These are phyloP conservation scores for Crithidia mellificae DNA, from an alignment of 208 protist genomes.

Conservation along the genomic window DNA sequence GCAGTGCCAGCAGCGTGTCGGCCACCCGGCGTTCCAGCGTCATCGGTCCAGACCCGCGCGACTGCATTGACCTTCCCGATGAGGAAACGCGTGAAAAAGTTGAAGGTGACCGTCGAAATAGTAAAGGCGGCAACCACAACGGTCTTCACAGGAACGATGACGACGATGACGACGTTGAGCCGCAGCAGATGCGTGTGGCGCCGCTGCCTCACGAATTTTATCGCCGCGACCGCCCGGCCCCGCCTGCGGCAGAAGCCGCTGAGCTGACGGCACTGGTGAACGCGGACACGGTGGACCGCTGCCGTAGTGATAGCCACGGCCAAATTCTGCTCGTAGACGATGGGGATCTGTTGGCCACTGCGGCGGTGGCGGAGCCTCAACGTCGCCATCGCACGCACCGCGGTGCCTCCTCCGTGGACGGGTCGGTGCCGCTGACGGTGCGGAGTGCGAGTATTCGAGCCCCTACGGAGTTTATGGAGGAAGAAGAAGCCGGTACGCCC, in stretches of 20 bases:
- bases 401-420: not conserved
- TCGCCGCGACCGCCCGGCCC: not conserved
- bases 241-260: not conserved
- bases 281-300: slow-evolving; percentile 21
- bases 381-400: not conserved
- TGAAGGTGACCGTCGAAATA: no score
- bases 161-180: slow-evolving; percentile 7
- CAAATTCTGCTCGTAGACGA: slow-evolving; percentile 17
- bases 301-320: slow-evolving; percentile 31
- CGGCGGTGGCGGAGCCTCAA: not conserved
- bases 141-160: not conserved
- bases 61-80: slow-evolving; percentile 28
- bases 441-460: slow-evolving; percentile 10
- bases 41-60: slow-evolving; percentile 25
- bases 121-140: no score
- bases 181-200: slow-evolving; percentile 15
- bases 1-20: slow-evolving; percentile 17
- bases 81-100: not conserved
- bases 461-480: not conserved
- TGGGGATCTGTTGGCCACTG: not conserved
- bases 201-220: slow-evolving; percentile 11
- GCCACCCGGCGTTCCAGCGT: slow-evolving; percentile 16
- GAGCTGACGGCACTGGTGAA: slow-evolving; percentile 28
- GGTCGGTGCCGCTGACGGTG: not conserved
- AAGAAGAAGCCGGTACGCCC: not conserved